These are phyloP conservation scores for Podaxis carcinomalis DNA, from an alignment of 768 basidiomycete species.

Conservation along the genomic window DNA sequence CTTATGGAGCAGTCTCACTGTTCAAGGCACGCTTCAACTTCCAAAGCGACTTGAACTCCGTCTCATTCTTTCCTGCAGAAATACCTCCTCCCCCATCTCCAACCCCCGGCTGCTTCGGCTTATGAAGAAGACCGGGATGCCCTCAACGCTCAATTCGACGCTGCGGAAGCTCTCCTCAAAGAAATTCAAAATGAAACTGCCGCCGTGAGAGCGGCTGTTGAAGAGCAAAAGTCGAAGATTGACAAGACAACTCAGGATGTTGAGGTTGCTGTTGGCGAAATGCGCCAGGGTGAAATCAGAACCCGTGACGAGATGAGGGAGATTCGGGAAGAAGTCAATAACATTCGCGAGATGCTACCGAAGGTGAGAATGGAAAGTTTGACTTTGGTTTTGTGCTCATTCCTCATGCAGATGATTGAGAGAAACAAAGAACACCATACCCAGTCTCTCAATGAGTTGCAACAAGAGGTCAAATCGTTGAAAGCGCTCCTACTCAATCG, in stretches of 20 bases:
- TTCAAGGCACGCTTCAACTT: slow-evolving; percentile 54
- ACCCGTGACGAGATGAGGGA: slow-evolving; percentile 88
- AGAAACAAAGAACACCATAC: slow-evolving; percentile 86
- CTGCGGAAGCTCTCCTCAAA: slow-evolving; percentile 73
- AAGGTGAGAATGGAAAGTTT: slow-evolving; percentile 52
- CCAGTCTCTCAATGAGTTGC: slow-evolving; percentile 80
- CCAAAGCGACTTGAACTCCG: neutral
- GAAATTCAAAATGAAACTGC: slow-evolving; percentile 78
- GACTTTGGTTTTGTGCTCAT: neutral
- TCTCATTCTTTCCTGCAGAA: slow-evolving; percentile 48
- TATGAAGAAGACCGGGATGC: slow-evolving; percentile 88
- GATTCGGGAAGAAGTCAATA: slow-evolving; percentile 87
- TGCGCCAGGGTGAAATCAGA: slow-evolving; percentile 73
- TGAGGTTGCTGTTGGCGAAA: slow-evolving; percentile 63
- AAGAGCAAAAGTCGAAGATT: slow-evolving; percentile 71
- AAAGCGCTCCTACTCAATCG: slow-evolving; percentile 84
- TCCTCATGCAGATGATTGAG: slow-evolving; percentile 77
- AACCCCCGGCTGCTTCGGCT: slow-evolving; percentile 81
- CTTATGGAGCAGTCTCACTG: slow-evolving; percentile 75
- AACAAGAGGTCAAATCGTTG: slow-evolving; percentile 91
- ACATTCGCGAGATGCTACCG: slow-evolving; percentile 87
- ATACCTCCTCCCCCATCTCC: slow-evolving; percentile 87
- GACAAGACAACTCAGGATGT: slow-evolving; percentile 72
- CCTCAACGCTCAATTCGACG: slow-evolving; percentile 85
- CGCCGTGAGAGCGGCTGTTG: slow-evolving; percentile 67